phyloP scores from a whole-genome alignment of 495 filamentous ascomycete genomes.

The Talaromyces liani region DNA sequence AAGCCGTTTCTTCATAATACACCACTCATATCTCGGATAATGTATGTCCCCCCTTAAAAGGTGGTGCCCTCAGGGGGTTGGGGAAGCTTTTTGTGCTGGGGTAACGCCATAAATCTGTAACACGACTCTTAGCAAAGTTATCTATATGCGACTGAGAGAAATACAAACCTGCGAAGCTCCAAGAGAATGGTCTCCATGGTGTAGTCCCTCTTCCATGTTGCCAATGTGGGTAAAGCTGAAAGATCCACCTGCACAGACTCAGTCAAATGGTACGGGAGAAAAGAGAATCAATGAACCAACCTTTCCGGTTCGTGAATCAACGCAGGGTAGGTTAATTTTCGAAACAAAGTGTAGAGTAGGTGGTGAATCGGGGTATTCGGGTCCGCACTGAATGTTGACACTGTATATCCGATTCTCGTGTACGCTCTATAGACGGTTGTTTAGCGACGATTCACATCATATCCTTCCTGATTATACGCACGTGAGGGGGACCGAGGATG shows the following conservation, averaged over 20 bases:
- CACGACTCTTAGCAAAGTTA: conserved; percentile 10
- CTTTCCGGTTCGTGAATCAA: conserved; percentile 69
- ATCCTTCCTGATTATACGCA: conserved; percentile 35
- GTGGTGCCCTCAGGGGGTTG: conserved; percentile 87
- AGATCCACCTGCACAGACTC: conserved; percentile 63
- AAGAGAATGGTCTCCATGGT: conserved; percentile 93
- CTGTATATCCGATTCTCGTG: conserved; percentile 99
- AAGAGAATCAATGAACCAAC: conserved; percentile 26
- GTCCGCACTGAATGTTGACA: conserved; percentile 92
- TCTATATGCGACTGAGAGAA: conserved; percentile 11
- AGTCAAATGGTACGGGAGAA: background rate
- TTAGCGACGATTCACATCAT: conserved; percentile 2
- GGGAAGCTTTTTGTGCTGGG: conserved; percentile 86
- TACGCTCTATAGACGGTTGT: conserved; percentile 55
- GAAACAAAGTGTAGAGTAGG: conserved; percentile 86
- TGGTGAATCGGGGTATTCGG: conserved; percentile 80
- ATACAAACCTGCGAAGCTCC: conserved; percentile 65
- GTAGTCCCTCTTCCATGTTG: conserved; percentile 79
- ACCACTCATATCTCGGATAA: conserved; percentile 3
- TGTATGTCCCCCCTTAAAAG: conserved; percentile 33
- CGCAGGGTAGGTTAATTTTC: conserved; percentile 91
- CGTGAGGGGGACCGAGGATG: conserved; percentile 93
- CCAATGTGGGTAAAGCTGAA: conserved; percentile 70
- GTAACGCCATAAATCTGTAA: conserved; percentile 85
- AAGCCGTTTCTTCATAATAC: conserved; percentile 6